Evolutionary conservation across 2,329 filamentous ascomycete species (phyloP), one percentile per base, ranked within the genome.

Genomic region (Fusarium chaquense): DNA sequence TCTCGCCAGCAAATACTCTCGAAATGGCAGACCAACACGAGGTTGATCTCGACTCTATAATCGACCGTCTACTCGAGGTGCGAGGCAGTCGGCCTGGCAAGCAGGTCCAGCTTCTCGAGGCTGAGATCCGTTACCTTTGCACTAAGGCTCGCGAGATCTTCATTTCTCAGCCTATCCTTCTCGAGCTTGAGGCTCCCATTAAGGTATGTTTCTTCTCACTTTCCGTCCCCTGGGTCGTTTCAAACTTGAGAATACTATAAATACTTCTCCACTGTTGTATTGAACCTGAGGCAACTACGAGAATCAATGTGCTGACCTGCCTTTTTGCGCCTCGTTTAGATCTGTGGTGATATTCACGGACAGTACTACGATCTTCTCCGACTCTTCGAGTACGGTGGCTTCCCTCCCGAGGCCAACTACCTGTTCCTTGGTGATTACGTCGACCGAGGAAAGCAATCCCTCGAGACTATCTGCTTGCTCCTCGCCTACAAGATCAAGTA

Each of bases 401-500:
- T 99, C 84, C 96, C 96, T 59, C 96, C 96, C 16, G 94, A 98
- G 84, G 94, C 96, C 78, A 99, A 99, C 87, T 99, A 98, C 83
- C 93, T 99, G 76, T 99, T 99, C 88, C 92, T 99, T 52, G 96
- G 96, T 75, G 96, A 99, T 81, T 99, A 99, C 78, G 96, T 99
- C 77, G 96, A 99, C 82, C 91, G 96, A 85, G 96, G 96, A 85
- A 98, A 99, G 87, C 96, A 99, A 84, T 98, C 95, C 38, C 91
- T 99, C 57, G 96, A 99, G 86, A 98, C 96, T 73, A 98, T 99
- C 83, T 97, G 94, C 85, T 87, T 99, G 70, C 88, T 99, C 60
- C 89, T 99, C 53, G 94, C 94, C 69, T 99, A 98, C 89, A 99
- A 99, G 89, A 97, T 99, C 89, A 98, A 98, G 86, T 98, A 97